These are phyloP conservation scores for Aureobasidium subglaciale DNA, from an alignment of 2,329 filamentous ascomycete genomes.

Conservation along the genomic window DNA sequence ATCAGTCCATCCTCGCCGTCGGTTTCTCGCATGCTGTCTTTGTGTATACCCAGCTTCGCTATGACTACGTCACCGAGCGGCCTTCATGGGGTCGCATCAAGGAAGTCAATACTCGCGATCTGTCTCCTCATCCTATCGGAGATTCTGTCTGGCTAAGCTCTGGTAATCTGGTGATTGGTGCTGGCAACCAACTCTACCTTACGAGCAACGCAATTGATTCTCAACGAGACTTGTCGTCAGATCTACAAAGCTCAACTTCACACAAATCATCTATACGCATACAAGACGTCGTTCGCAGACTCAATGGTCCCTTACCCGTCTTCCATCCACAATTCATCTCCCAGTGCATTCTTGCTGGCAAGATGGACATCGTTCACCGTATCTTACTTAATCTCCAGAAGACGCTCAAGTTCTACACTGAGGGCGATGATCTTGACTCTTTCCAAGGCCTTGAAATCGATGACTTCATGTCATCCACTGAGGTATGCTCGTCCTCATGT, in stretches of 20 bases:
- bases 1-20: constrained; percentile 83
- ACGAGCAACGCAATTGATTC: constrained; percentile 69
- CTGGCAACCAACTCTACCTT: constrained; percentile 85
- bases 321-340: constrained; percentile 90
- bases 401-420: constrained; percentile 72
- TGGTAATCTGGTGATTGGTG: constrained; percentile 77
- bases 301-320: constrained; percentile 81
- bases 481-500: constrained; percentile 32
- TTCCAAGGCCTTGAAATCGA: constrained; percentile 57
- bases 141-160: constrained; percentile 87
- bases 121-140: constrained; percentile 74
- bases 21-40: constrained; percentile 82
- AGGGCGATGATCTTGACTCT: constrained; percentile 73
- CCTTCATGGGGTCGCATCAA: constrained; percentile 84
- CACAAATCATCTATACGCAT: constrained; percentile 55
- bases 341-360: constrained; percentile 78
- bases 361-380: constrained; percentile 61
- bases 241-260: constrained; percentile 45
- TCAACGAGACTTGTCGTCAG: constrained; percentile 52
- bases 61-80: constrained; percentile 81
- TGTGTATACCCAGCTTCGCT: constrained; percentile 78
- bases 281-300: constrained; percentile 70
- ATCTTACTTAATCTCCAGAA: constrained; percentile 67
- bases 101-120: constrained; percentile 71
- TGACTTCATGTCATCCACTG: constrained; percentile 41